Conservation (phyloP, 2,329 filamentous ascomycete genomes). For the Aspergillus brunneoviolaceus region DNA sequence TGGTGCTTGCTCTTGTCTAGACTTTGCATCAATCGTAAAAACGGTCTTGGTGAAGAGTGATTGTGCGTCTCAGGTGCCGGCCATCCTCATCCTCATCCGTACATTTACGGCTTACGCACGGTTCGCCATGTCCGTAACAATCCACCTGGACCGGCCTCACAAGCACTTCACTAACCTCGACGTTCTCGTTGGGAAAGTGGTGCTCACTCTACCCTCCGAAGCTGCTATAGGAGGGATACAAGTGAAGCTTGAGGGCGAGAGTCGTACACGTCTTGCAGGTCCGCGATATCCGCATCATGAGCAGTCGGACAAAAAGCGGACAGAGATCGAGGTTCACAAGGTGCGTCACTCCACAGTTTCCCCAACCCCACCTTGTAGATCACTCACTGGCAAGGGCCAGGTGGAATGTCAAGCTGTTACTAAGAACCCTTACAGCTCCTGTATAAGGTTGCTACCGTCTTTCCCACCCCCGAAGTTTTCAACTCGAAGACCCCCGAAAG, state of each 20-base stretch:
- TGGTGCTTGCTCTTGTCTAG: background rate
- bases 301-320: conserved; percentile 47
- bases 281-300: conserved; percentile 42
- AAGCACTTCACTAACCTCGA: conserved; percentile 52
- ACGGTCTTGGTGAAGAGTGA: conserved; percentile 10
- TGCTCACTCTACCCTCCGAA: conserved; percentile 44
- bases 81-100: background rate
- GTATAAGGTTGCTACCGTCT: conserved; percentile 49
- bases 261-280: conserved; percentile 45
- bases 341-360: conserved; percentile 27
- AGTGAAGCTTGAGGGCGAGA: conserved; percentile 52
- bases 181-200: conserved; percentile 46
- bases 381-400: background rate
- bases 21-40: background rate
- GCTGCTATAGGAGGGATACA: conserved; percentile 47
- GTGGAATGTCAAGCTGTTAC: background rate
- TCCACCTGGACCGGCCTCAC: conserved; percentile 45
- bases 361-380: background rate
- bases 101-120: conserved; percentile 12
- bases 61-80: conserved; percentile 15
- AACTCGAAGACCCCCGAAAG: conserved; percentile 35
- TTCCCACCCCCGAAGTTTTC: conserved; percentile 45
- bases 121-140: conserved; percentile 46
- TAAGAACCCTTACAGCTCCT: conserved; percentile 34
- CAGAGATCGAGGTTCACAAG: conserved; percentile 52